Evolutionary conservation across 2,329 filamentous ascomycete species (phyloP), one percentile per base, ranked within the genome.

Genomic region (Fusarium guadeloupense): DNA sequence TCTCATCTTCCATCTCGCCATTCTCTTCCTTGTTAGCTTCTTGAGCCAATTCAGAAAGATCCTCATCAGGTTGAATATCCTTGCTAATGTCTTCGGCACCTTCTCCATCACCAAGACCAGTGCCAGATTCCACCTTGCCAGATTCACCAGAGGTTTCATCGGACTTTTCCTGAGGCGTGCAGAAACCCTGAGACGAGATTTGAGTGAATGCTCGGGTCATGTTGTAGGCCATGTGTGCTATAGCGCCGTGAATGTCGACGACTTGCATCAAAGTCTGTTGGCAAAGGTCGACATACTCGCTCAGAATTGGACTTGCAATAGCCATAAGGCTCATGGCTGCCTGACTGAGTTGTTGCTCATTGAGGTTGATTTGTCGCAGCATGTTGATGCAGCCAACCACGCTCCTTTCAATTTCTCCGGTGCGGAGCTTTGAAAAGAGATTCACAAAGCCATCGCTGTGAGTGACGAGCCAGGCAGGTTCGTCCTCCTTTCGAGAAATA

Each of bases 11-110:
- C 49, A 93, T 89, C 14, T 91, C 89, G 2, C 81, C 83, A 10
- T 79, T 77, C 31, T 85, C 80, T 61, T 90, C 85, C 59, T 87
- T 84, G 57, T 91, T 89, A 35, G 88, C 84, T 69, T 97, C 90
- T 73, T 97, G 92, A 0, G 95, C 94, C 38, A 99, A 81, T 66
- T 99, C 95, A 1, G 91, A 88, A 5, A 99, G 79, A 72, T 99
- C 93, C 74, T 99, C 95, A 58, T 99, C 94, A 14, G 94, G 89
- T 62, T 91, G 87, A 40, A 99, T 90, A 70, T 99, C 95, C 73
- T 99, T 98, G 76, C 93, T 98, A 64, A 99, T 98, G 75, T 99
- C 94, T 72, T 99, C 93, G 5, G 90, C 93, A 16, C 94, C 96
- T 75, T 97, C 91, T 10, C 95, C 96, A 39, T 97, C 95, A 17